phyloP scores from a whole-genome alignment of 495 filamentous ascomycete genomes.

The Xylaria nigripes region DNA sequence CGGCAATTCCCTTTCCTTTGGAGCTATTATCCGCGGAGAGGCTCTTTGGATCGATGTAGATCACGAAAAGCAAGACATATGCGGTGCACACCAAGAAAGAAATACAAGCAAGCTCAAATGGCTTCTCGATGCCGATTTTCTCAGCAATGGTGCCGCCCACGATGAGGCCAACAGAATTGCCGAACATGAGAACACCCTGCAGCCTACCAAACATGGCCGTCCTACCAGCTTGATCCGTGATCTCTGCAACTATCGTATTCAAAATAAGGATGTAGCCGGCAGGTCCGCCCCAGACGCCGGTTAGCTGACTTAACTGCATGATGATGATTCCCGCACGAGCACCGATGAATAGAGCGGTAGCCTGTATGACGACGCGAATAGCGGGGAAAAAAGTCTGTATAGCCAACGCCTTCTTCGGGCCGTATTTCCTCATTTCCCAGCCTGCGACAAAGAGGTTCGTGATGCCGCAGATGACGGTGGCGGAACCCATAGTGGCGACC shows the following conservation, averaged over 20 bases:
- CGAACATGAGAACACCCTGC: slow-evolving; percentile 44
- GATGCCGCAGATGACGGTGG: slow-evolving; percentile 37
- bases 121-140: slow-evolving; percentile 35
- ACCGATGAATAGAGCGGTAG: slow-evolving; percentile 40
- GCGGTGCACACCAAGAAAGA: slow-evolving; percentile 32
- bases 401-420: slow-evolving; percentile 41
- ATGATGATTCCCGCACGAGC: slow-evolving; percentile 41
- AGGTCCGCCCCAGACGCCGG: slow-evolving; percentile 46
- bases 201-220: slow-evolving; percentile 45
- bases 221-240: slow-evolving; percentile 33
- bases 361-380: slow-evolving; percentile 42
- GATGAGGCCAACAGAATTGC: slow-evolving; percentile 27
- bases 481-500: slow-evolving; percentile 39
- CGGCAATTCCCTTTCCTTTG: slow-evolving; percentile 23
- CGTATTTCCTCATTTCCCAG: slow-evolving; percentile 45
- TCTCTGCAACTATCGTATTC: slow-evolving; percentile 43
- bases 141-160: slow-evolving; percentile 42
- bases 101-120: slow-evolving; percentile 41
- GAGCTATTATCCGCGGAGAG: slow-evolving; percentile 6
- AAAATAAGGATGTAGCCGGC: slow-evolving; percentile 45
- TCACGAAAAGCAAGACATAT: slow-evolving; percentile 26
- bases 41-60: slow-evolving; percentile 26
- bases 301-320: slow-evolving; percentile 44
- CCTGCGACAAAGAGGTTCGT: slow-evolving; percentile 47
- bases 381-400: slow-evolving; percentile 44